These are phyloP conservation scores for Gossypium mustelinum DNA, from an alignment of 345 rosid genomes.

Conservation along the genomic window DNA sequence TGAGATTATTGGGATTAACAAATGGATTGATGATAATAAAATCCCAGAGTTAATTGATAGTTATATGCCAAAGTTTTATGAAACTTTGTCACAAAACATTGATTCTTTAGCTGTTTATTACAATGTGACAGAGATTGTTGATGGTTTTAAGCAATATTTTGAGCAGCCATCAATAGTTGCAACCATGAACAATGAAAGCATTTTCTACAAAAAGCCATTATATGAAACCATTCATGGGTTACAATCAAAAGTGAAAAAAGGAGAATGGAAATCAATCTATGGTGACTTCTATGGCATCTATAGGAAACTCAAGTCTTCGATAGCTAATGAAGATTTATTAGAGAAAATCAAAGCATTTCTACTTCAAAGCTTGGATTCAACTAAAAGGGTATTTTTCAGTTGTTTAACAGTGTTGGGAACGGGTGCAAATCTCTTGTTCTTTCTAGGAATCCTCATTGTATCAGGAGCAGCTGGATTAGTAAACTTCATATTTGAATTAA, in stretches of 20 bases:
- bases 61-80: slow-evolving; percentile 5
- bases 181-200: not conserved
- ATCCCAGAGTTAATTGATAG: slow-evolving; percentile 12
- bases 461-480: slow-evolving; percentile 14
- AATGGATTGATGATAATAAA: slow-evolving; percentile 16
- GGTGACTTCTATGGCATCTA: not conserved
- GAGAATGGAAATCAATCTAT: slow-evolving; percentile 13
- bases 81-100: slow-evolving; percentile 5
- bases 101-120: slow-evolving; percentile 8
- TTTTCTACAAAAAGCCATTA: not conserved
- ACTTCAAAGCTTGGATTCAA: slow-evolving; percentile 2
- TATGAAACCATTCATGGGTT: not conserved
- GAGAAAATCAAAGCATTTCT: slow-evolving; percentile 6
- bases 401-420: not conserved
- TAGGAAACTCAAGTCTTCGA: not conserved
- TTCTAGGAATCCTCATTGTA: slow-evolving; percentile 1
- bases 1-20: slow-evolving; percentile 5
- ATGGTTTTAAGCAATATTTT: slow-evolving; percentile 10
- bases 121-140: slow-evolving; percentile 12
- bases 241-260: not conserved
- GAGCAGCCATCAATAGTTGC: not conserved
- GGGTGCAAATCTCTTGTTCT: slow-evolving; percentile 5
- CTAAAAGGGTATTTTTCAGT: not conserved
- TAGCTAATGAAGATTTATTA: not conserved
- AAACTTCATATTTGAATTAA: slow-evolving; percentile 2